Evolutionary conservation across 108 stramenopile species (phyloP).

Genomic region (Licmophora abbreviata): DNA sequence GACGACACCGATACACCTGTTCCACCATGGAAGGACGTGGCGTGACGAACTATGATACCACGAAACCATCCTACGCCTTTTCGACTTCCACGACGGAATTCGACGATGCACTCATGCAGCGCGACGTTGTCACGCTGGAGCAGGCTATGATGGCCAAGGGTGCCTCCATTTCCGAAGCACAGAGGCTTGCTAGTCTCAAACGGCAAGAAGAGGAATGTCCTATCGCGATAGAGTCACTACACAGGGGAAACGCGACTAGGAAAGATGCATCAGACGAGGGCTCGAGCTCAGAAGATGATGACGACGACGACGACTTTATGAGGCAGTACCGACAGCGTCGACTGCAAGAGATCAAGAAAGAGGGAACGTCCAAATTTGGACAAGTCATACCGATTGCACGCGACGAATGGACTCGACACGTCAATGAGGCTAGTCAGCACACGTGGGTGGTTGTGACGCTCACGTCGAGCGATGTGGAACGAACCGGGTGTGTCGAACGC

Average conservation of each 20-base stretch:
- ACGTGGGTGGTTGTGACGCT: slow-evolving; percentile 66
- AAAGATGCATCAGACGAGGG: slow-evolving; percentile 19
- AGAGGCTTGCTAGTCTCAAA: slow-evolving; percentile 24
- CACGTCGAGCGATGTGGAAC: slow-evolving; percentile 23
- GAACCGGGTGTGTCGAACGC: slow-evolving; percentile 34
- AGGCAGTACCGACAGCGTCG: slow-evolving; percentile 45
- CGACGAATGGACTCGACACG: slow-evolving; percentile 59
- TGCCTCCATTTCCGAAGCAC: slow-evolving; percentile 45
- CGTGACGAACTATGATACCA: slow-evolving; percentile 45
- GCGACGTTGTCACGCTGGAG: slow-evolving; percentile 51
- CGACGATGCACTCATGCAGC: slow-evolving; percentile 72
- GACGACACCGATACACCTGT: no score
- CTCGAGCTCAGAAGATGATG: slow-evolving; percentile 26
- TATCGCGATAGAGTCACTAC: not conserved
- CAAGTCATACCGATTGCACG: slow-evolving; percentile 42
- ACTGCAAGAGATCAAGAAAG: slow-evolving; percentile 36
- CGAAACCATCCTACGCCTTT: slow-evolving; percentile 44
- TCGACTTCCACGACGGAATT: slow-evolving; percentile 64
- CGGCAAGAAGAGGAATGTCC: slow-evolving; percentile 9
- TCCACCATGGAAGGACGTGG: slow-evolving; percentile 58
- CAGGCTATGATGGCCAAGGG: slow-evolving; percentile 77
- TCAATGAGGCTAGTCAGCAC: slow-evolving; percentile 61
- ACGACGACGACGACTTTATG: slow-evolving; percentile 48
- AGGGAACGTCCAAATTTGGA: slow-evolving; percentile 15
- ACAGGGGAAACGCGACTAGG: not conserved